Evolutionary conservation across 148 eudicot genomes (phyloP), one percentile per base, ranked within the genome.

Genomic region (Persicaria maculosa): DNA sequence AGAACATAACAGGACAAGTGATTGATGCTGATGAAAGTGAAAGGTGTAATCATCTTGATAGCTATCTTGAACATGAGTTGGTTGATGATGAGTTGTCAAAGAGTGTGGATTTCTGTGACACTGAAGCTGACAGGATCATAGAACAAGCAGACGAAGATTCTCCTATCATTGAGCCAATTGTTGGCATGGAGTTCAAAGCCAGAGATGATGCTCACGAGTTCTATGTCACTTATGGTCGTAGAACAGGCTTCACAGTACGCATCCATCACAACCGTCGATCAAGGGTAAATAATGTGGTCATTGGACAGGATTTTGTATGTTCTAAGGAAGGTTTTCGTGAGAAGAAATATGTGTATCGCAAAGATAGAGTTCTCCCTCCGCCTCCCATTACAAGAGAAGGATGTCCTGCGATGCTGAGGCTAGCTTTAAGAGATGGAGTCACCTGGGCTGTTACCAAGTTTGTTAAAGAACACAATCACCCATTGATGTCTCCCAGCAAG

Each of bases 391-490:
- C 78, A 43, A 64, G 82, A 20, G 85, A 82, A 76, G 85, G 84
- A 47, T 82, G 85, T 64, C 75, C 62, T 50, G 82, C 82, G 40
- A 82, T 83, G 85, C 65, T 83, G 7, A 65, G 70, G 47, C 72
- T 83, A 1, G 83, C 80, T 31, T 65, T 80, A 15, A 77, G 75
- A 76, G 85, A 83, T 77, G 78, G 76, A 72, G 75, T 9, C 1
- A 79, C 70, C 61, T 82, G 85, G 85, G 78, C 79, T 47, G 76
- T 80, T 69, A 79, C 79, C 19, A 82, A 82, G 47, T 40, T 36
- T 43, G 70, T 82, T 12, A 82, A 79, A 64, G 80, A 83, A 47
- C 85, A 83, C 73, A 83, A 79, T 74, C 85, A 83, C 71, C 77
- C 78, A 45, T 74, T 83, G 58, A 71, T 83, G 82, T 74, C 80